These are phyloP conservation scores for Termitomyces titanicus DNA, from an alignment of 768 basidiomycete species.

Conservation along the genomic window DNA sequence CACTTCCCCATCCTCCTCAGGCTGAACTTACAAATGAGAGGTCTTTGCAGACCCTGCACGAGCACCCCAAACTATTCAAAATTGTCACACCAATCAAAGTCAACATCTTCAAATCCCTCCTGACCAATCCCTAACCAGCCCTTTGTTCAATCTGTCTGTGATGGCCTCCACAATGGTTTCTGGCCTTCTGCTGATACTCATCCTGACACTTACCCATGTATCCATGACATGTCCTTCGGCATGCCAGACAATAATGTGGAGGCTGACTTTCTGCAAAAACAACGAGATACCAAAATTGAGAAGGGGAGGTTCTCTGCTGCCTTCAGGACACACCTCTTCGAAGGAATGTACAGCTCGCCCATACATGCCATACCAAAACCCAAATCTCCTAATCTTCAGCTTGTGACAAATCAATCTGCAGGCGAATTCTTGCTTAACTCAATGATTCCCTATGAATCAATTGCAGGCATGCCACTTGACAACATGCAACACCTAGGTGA, in stretches of 20 bases:
- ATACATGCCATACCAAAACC: constrained; percentile 35
- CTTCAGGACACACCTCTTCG: constrained; percentile 30
- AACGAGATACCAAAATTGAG: constrained; percentile 22
- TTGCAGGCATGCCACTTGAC: constrained; percentile 26
- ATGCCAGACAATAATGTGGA: background rate
- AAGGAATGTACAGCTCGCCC: constrained; percentile 40
- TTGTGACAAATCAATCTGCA: constrained; percentile 37
- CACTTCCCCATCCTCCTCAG: background rate
- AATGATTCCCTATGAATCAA: constrained; percentile 23
- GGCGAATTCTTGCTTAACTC: constrained; percentile 32
- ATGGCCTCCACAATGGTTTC: background rate
- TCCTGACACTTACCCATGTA: background rate
- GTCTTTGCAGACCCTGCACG: background rate
- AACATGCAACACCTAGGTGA: constrained; percentile 28
- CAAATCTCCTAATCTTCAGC: constrained; percentile 25
- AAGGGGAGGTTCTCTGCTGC: constrained; percentile 23
- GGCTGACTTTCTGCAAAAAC: constrained; percentile 1
- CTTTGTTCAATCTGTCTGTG: background rate
- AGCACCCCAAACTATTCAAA: background rate
- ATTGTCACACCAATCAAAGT: background rate
- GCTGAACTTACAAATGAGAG: background rate
- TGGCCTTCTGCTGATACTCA: background rate
- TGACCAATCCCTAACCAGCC: background rate
- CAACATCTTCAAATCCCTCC: background rate
- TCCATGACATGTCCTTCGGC: background rate